Evolutionary conservation across 2,329 filamentous ascomycete species (phyloP).

Genomic region (Lachnellula cervina): DNA sequence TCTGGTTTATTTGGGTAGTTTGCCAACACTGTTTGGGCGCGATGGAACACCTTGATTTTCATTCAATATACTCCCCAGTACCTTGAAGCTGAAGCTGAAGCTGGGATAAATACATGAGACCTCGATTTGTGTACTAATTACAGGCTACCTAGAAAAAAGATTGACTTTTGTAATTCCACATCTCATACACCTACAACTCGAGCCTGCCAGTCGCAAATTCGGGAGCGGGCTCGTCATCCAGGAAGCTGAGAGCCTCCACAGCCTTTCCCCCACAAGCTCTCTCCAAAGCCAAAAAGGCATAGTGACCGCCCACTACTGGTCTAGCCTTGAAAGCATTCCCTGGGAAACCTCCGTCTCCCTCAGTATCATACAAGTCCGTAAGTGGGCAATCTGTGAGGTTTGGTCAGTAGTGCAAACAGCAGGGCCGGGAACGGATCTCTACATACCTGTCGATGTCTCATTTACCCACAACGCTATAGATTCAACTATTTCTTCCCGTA

Average conservation of each 20-base stretch:
- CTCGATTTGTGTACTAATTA: no score
- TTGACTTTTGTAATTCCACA: background rate
- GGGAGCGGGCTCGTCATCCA: conserved; percentile 35
- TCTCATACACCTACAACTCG: conserved; percentile 17
- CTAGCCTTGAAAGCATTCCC: conserved; percentile 72
- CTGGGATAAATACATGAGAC: background rate
- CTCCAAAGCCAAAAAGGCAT: conserved; percentile 77
- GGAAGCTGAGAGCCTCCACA: conserved; percentile 49
- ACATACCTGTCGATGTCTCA: conserved; percentile 63
- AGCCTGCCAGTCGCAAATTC: conserved; percentile 6
- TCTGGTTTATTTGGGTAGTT: no score
- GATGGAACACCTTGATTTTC: no score
- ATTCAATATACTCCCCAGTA: no score
- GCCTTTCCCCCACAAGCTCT: conserved; percentile 70
- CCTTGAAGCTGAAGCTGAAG: background rate
- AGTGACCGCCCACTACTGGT: conserved; percentile 81
- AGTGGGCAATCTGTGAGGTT: conserved; percentile 58
- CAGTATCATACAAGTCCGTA: conserved; percentile 78
- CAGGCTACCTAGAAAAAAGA: background rate
- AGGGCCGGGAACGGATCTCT: background rate
- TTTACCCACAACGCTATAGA: conserved; percentile 78
- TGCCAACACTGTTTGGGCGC: no score
- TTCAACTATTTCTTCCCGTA: conserved; percentile 66
- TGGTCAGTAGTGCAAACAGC: conserved; percentile 10
- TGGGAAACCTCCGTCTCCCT: conserved; percentile 70